These are phyloP conservation scores for Apiospora malaysiana DNA, from an alignment of 2,329 filamentous ascomycete species.

Conservation along the genomic window DNA sequence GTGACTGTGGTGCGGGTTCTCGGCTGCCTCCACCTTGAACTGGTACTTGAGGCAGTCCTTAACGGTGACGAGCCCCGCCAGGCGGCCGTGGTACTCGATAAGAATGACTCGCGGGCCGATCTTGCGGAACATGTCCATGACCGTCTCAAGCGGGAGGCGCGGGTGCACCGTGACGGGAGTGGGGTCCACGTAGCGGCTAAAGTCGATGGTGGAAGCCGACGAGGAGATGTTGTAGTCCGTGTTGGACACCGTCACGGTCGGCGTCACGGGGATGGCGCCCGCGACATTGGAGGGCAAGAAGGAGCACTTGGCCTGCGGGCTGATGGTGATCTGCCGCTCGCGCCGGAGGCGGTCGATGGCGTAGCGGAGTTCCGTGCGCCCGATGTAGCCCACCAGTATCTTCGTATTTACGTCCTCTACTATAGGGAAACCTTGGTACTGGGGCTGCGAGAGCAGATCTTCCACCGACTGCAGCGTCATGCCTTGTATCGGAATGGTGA, in stretches of 20 bases:
- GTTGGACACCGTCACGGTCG: slow-evolving; percentile 63
- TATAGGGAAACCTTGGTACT: slow-evolving; percentile 92
- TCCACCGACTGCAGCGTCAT: slow-evolving; percentile 80
- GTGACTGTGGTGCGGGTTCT: slow-evolving; percentile 70
- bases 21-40: slow-evolving; percentile 90
- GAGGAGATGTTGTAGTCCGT: slow-evolving; percentile 61
- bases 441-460: slow-evolving; percentile 74
- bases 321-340: slow-evolving; percentile 64
- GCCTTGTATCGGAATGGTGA: slow-evolving; percentile 75
- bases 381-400: slow-evolving; percentile 87
- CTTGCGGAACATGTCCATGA: slow-evolving; percentile 98
- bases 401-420: slow-evolving; percentile 76
- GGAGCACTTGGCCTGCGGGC: slow-evolving; percentile 71
- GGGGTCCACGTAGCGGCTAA: slow-evolving; percentile 85
- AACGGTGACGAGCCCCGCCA: slow-evolving; percentile 88
- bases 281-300: slow-evolving; percentile 62
- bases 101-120: slow-evolving; percentile 94
- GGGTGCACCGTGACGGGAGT: slow-evolving; percentile 93
- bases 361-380: slow-evolving; percentile 88
- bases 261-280: slow-evolving; percentile 46
- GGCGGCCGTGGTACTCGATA: slow-evolving; percentile 84
- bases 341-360: slow-evolving; percentile 82
- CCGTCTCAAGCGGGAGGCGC: slow-evolving; percentile 88
- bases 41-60: slow-evolving; percentile 98
- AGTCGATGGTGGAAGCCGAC: slow-evolving; percentile 65